Evolutionary conservation across 441 rosid species (phyloP).

Genomic region (Codiaeum variegatum): DNA sequence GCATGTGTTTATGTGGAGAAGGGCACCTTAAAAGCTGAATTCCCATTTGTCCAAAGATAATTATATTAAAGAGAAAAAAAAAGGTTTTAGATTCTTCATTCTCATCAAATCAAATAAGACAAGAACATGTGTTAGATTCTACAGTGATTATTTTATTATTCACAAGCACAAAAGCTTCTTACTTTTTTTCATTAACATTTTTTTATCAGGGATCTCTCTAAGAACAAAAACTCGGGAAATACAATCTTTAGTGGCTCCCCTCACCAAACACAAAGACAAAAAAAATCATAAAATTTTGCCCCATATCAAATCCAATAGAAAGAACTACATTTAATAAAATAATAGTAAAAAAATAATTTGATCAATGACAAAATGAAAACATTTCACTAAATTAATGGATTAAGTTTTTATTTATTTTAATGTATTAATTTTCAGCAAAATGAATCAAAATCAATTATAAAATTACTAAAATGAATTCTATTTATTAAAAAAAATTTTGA

Average conservation of each 20-base stretch:
- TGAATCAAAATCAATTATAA: no score
- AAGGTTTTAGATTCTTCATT: constrained; percentile 36
- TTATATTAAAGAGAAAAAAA: constrained; percentile 24
- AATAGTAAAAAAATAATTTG: no score
- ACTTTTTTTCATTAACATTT: no score
- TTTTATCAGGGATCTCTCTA: constrained; percentile 3
- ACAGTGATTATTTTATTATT: background rate
- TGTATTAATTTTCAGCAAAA: no score
- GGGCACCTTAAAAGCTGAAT: constrained; percentile 45
- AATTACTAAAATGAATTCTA: no score
- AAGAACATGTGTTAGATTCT: constrained; percentile 35
- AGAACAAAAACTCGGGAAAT: constrained; percentile 1
- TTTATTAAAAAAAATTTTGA: no score
- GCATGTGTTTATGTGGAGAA: constrained; percentile 17
- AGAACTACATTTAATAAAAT: no score
- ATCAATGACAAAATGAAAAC: no score
- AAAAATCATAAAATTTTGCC: no score
- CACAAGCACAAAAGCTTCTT: background rate
- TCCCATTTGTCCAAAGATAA: constrained; percentile 38
- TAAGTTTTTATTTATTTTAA: no score
- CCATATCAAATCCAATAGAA: no score
- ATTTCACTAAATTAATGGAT: no score
- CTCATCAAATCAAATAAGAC: constrained; percentile 26
- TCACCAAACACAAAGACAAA: background rate
- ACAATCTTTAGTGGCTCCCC: constrained; percentile 17